Conservation (phyloP, 164 flowering plant species). For the Piper longum region DNA sequence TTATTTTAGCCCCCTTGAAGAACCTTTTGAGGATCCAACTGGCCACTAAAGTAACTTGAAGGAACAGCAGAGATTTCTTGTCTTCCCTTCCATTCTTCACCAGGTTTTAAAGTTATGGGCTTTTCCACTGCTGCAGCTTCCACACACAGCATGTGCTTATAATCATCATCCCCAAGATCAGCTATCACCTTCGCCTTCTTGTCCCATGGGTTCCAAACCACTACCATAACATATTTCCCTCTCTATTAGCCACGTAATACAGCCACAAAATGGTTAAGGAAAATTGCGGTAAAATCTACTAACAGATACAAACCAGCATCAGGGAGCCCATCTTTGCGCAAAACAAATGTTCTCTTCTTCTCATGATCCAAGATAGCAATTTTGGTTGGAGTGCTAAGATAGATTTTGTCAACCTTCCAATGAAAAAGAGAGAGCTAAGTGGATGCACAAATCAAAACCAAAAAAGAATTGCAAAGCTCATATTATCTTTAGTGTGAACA, state of each 20-base stretch:
- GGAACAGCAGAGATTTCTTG: constrained; percentile 67
- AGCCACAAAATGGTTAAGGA: not conserved
- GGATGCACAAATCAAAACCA: not conserved
- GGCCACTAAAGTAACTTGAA: constrained; percentile 72
- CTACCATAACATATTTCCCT: constrained; percentile 15
- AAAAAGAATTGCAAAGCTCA: not conserved
- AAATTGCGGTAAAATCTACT: not conserved
- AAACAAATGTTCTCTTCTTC: constrained; percentile 78
- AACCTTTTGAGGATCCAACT: constrained; percentile 64
- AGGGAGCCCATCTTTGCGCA: constrained; percentile 33
- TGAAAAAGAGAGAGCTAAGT: not conserved
- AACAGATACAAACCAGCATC: constrained; percentile 22
- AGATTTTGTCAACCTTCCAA: constrained; percentile 21
- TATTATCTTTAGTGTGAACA: not conserved
- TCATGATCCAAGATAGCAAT: constrained; percentile 86
- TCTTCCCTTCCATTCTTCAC: constrained; percentile 83
- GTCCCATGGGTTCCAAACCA: constrained; percentile 90
- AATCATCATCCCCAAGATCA: constrained; percentile 77
- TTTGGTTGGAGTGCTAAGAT: constrained; percentile 76
- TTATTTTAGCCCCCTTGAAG: constrained; percentile 24
- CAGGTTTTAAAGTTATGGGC: constrained; percentile 64
- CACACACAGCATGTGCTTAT: constrained; percentile 72
- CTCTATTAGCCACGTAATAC: not conserved
- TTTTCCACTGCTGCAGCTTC: constrained; percentile 70
- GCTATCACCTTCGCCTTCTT: constrained; percentile 62